Evolutionary conservation across 1,139 yeast species (phyloP).

Genomic region (Spencermartinsiella ligniputridi): DNA sequence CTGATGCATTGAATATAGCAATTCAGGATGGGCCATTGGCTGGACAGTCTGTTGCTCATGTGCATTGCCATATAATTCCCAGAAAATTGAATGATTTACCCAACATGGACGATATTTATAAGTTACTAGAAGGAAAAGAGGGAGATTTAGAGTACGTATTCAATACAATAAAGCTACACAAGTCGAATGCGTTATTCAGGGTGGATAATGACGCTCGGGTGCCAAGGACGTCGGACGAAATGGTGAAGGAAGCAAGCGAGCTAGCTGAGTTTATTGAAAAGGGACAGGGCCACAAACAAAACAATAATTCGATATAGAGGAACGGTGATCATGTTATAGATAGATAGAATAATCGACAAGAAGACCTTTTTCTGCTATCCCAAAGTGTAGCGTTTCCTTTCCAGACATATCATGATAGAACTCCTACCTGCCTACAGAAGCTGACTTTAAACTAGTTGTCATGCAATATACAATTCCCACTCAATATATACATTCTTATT

Average conservation of each 20-base stretch:
- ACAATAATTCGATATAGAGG: too few relatives aligned
- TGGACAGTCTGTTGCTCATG: conserved; percentile 90
- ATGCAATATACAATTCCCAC: too few relatives aligned
- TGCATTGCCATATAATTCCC: conserved; percentile 91
- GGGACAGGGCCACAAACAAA: not conserved
- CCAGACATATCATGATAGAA: too few relatives aligned
- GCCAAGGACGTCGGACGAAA: conserved; percentile 52
- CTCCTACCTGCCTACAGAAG: too few relatives aligned
- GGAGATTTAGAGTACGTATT: conserved; percentile 42
- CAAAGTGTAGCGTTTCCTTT: too few relatives aligned
- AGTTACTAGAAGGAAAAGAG: conserved; percentile 47
- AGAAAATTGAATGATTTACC: conserved; percentile 55
- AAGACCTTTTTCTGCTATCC: too few relatives aligned
- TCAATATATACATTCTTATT: too few relatives aligned
- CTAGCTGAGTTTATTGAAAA: conserved; percentile 26
- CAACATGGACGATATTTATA: conserved; percentile 66
- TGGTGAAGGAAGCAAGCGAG: conserved; percentile 62
- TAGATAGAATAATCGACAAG: too few relatives aligned
- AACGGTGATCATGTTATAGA: too few relatives aligned
- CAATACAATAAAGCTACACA: conserved; percentile 25
- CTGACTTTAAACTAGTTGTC: too few relatives aligned
- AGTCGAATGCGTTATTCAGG: conserved; percentile 35
- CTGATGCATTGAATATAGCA: conserved; percentile 80
- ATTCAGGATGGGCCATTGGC: conserved; percentile 96
- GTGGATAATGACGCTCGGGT: conserved; percentile 29